These are phyloP conservation scores for Lecanicillium sp. DNA, from an alignment of 2,329 filamentous ascomycete species.

Conservation along the genomic window DNA sequence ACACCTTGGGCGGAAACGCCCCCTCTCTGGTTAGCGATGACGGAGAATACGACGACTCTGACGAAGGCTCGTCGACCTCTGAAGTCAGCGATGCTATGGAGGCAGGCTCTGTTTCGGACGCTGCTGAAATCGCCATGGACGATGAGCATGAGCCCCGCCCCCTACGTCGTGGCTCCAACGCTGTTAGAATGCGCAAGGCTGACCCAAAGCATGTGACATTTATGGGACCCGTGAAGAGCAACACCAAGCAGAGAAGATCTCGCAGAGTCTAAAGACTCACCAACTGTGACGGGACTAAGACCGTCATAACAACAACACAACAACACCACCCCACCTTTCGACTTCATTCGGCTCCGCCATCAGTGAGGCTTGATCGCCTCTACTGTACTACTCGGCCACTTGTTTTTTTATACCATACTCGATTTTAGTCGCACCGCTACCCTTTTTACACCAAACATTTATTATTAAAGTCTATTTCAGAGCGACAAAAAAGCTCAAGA, in stretches of 20 bases:
- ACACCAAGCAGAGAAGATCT: slow-evolving; percentile 22
- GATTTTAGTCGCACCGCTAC: slow-evolving; percentile 17
- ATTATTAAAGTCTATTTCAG: slow-evolving; percentile 12
- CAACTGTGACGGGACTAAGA: not conserved
- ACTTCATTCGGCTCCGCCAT: not conserved
- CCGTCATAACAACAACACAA: slow-evolving; percentile 1
- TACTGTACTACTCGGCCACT: slow-evolving; percentile 10
- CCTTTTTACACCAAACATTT: slow-evolving; percentile 6
- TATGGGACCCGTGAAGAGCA: slow-evolving; percentile 41
- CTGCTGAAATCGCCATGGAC: slow-evolving; percentile 55
- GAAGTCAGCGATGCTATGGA: slow-evolving; percentile 50
- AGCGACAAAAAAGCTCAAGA: slow-evolving; percentile 10
- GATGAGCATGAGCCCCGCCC: slow-evolving; percentile 43
- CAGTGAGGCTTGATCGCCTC: slow-evolving; percentile 6
- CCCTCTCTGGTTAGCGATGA: slow-evolving; percentile 76
- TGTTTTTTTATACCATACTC: slow-evolving; percentile 21
- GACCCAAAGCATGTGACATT: slow-evolving; percentile 49
- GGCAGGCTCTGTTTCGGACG: slow-evolving; percentile 51
- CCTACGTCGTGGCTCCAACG: slow-evolving; percentile 34
- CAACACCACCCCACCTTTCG: slow-evolving; percentile 2
- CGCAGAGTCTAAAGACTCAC: slow-evolving; percentile 18
- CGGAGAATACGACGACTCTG: slow-evolving; percentile 68
- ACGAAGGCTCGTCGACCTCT: slow-evolving; percentile 53
- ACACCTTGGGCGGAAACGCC: slow-evolving; percentile 63
- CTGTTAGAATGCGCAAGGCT: slow-evolving; percentile 45